These are phyloP conservation scores for Aspergillus wentii DNA, from an alignment of 495 filamentous ascomycete species.

Conservation along the genomic window DNA sequence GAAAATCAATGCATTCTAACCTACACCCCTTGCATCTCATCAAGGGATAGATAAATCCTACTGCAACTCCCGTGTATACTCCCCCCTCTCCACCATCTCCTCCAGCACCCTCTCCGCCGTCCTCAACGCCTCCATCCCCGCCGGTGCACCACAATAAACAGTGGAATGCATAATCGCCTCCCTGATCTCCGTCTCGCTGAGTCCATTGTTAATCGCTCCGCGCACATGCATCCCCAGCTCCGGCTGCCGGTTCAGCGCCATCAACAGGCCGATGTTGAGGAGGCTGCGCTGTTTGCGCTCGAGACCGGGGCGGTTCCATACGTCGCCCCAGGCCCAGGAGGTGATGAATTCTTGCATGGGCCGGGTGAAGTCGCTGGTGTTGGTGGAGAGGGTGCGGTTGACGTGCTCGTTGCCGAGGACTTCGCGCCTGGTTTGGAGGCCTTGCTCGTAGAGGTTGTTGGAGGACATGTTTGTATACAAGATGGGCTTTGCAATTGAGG, in stretches of 20 bases:
- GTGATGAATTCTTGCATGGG: constrained; percentile 51
- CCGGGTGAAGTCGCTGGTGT: constrained; percentile 41
- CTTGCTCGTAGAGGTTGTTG: constrained; percentile 43
- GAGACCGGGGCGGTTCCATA: constrained; percentile 51
- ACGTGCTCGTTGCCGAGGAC: constrained; percentile 52
- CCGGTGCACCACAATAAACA: constrained; percentile 52
- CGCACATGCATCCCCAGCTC: constrained; percentile 50
- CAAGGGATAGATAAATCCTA: too few relatives aligned
- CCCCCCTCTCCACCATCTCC: constrained; percentile 32
- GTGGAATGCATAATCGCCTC: constrained; percentile 51
- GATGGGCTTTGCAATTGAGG: constrained; percentile 27
- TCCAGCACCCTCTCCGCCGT: constrained; percentile 27
- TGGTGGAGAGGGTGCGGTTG: constrained; percentile 31
- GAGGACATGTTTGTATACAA: too few relatives aligned
- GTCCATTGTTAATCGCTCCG: constrained; percentile 51
- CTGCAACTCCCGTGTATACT: constrained; percentile 9
- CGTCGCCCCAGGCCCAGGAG: constrained; percentile 49
- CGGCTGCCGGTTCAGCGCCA: constrained; percentile 44
- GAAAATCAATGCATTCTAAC: too few relatives aligned
- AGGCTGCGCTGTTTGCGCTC: constrained; percentile 49
- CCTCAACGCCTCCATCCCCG: constrained; percentile 50
- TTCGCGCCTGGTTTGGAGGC: constrained; percentile 43
- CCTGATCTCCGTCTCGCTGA: constrained; percentile 47
- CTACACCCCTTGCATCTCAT: too few relatives aligned
- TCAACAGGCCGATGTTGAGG: constrained; percentile 50